Percentiles rank a stretch among this genome's conserved stretches.
Conservation (phyloP, 345 rosid genomes). For the Cardiospermum halicacabum region DNA sequence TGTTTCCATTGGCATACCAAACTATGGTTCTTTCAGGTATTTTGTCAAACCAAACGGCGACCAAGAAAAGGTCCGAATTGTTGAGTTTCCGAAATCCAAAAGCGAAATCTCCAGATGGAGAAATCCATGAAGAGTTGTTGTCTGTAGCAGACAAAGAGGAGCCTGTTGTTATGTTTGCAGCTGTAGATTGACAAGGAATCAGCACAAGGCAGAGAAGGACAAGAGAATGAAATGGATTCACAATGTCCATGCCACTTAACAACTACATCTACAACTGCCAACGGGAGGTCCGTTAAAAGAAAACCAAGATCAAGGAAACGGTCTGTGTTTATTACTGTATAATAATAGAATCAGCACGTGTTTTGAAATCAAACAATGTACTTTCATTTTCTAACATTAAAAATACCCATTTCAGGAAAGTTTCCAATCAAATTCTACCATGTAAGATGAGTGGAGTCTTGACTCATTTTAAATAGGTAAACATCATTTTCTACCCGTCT, state of each 20-base stretch:
- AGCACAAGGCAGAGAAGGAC: constrained; percentile 4
- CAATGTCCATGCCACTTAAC: neutral
- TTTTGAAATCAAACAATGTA: too few relatives aligned
- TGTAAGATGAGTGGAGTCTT: too few relatives aligned
- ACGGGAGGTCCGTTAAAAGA: neutral
- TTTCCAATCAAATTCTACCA: too few relatives aligned
- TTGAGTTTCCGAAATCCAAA: constrained; percentile 21
- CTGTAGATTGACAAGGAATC: neutral
- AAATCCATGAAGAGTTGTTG: constrained; percentile 13
- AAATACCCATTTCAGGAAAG: too few relatives aligned
- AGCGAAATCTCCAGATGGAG: constrained; percentile 25
- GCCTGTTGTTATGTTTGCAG: constrained; percentile 8
- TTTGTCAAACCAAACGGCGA: constrained; percentile 30
- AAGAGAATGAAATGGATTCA: neutral
- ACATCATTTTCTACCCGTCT: too few relatives aligned
- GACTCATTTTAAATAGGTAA: too few relatives aligned
- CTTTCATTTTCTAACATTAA: too few relatives aligned
- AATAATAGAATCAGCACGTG: too few relatives aligned
- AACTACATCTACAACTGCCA: neutral
- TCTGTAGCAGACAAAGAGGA: constrained; percentile 11
- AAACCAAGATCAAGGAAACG: neutral
- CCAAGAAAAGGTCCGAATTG: constrained; percentile 20
- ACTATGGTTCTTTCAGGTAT: constrained; percentile 26
- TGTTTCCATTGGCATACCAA: constrained; percentile 25
- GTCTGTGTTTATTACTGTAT: neutral